Evolutionary conservation across 73 alveolate genomes (phyloP).

Genomic region (Halteria grandinella): DNA sequence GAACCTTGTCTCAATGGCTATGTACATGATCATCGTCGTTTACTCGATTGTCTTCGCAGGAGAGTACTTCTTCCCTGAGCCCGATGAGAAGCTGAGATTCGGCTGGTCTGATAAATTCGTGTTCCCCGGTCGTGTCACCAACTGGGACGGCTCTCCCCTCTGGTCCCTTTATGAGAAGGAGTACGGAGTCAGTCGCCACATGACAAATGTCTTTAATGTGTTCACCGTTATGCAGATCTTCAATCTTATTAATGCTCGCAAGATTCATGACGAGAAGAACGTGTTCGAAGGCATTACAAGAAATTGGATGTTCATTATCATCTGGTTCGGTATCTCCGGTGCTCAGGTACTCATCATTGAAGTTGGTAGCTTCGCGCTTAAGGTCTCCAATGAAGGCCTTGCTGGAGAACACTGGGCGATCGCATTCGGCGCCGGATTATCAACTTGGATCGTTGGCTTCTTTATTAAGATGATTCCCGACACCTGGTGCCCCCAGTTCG

Average conservation of each 20-base stretch:
- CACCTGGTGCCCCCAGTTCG: not conserved
- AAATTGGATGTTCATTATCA: conserved; percentile 43
- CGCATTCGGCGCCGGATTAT: conserved; percentile 78
- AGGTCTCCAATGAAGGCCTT: conserved; percentile 81
- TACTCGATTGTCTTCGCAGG: conserved; percentile 77
- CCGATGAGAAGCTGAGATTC: conserved; percentile 71
- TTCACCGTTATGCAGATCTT: conserved; percentile 79
- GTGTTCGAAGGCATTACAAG: conserved; percentile 62
- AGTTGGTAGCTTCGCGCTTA: conserved; percentile 75
- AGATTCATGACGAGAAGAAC: conserved; percentile 77
- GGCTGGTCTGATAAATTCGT: conserved; percentile 32
- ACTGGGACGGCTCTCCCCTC: conserved; percentile 57
- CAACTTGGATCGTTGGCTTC: conserved; percentile 61
- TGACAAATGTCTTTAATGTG: conserved; percentile 80
- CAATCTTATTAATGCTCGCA: conserved; percentile 82
- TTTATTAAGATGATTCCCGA: conserved; percentile 73
- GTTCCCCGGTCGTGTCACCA: conserved; percentile 80
- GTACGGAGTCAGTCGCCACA: conserved; percentile 74
- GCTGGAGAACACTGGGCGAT: conserved; percentile 76
- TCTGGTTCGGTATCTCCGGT: conserved; percentile 2
- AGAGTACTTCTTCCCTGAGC: conserved; percentile 62
- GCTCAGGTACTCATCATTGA: conserved; percentile 45
- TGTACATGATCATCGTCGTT: conserved; percentile 79
- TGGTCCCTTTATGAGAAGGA: conserved; percentile 48
- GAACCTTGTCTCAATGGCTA: conserved; percentile 78